Evolutionary conservation across 768 basidiomycete genomes (phyloP), one percentile per base, ranked within the genome.

Genomic region (Kwoniella dejecticola): DNA sequence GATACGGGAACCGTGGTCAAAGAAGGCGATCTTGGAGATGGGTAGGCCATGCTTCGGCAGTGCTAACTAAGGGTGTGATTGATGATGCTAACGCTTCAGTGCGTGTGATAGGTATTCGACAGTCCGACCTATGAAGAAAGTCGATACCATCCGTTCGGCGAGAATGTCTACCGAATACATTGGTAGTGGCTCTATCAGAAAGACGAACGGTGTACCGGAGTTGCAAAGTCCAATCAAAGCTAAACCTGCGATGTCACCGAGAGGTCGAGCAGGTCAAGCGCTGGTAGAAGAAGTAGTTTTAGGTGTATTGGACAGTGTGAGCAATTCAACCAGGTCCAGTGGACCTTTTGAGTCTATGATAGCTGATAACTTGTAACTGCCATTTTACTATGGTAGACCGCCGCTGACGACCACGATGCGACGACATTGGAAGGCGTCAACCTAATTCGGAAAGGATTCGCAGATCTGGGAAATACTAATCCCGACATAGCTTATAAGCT

Each of bases 81-180:
- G 33, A 36, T 15, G 15, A 7, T 7, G 15, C 33, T 36, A 7
- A 36, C 33, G 15, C 33, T 15, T 7, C 33, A 36, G 7, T 36
- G 33, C n/a, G n/a, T 36, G 33, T 15, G 33, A 36, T 36, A 79
- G 77, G 4, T 83, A 89, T 45, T 90, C 90, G 70, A 98, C 94
- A 1, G 91, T 98, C 70, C 84, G 92, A 53, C 93, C 94, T 0
- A 87, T 95, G 63, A 95, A 94, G 84, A 91, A 90, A 71, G 87
- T 95, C 29, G 92, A 96, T 75, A 83, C 88, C 4, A 82, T 83
- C 11, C 86, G 88, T 3, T 92, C 91, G 4, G 80, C 91, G 13
- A 82, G 87, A 63, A 77, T 89, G 19, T 91, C 91, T 0, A 83
- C 86, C 10, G 92, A 90, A 69, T 93, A 85, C 72, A 86, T 92